Evolutionary conservation across 2,329 filamentous ascomycete genomes (phyloP), one percentile per base, ranked within the genome.

Genomic region (Fusarium fracticaudum): DNA sequence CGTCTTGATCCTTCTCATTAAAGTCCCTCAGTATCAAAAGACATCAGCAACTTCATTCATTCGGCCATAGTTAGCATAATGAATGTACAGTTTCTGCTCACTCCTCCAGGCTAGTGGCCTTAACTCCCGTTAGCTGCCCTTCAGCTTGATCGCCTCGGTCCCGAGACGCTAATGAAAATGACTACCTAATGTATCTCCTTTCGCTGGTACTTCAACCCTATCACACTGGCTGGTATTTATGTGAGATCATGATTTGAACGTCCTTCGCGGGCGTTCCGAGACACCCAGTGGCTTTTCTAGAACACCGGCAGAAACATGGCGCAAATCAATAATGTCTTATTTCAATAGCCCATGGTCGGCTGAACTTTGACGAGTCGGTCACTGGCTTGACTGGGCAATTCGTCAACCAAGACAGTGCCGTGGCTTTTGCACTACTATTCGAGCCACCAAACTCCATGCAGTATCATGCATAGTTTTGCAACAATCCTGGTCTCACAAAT

Each of bases 301-400:
- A 74, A 74, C 54, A 57, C 29, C 38, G 58, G 51, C 38, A 74
- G 71, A 72, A 73, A 68, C 62, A 53, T 60, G 54, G 55, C 71
- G 67, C 48, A 68, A 45, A 68, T 37, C 58, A 55, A 48, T 22
- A 54, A 29, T 24, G 35, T 29, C 24, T 60, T 48, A 15, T 54
- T 62, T 40, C 57, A 33, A 58, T 43, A 43, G n/a, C 43, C 48
- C 33, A 37, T 64, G 53, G 41, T 53, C 54, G 43, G 47, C 44
- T 43, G 43, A 45, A 40, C 58, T 40, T 68, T 45, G 41, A 57
- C 45, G 58, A 67, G 44, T 67, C 59, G 54, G 29, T 60, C 44
- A 44, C 40, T 53, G 33, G 33, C 33, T 45, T 45, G 40, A 31
- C 50, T 71, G 45, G 55, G 37, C 33, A 51, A 38, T 51, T 48